Conservation (phyloP, 2,329 filamentous ascomycete genomes). For the Arthrobotrys conoides region DNA sequence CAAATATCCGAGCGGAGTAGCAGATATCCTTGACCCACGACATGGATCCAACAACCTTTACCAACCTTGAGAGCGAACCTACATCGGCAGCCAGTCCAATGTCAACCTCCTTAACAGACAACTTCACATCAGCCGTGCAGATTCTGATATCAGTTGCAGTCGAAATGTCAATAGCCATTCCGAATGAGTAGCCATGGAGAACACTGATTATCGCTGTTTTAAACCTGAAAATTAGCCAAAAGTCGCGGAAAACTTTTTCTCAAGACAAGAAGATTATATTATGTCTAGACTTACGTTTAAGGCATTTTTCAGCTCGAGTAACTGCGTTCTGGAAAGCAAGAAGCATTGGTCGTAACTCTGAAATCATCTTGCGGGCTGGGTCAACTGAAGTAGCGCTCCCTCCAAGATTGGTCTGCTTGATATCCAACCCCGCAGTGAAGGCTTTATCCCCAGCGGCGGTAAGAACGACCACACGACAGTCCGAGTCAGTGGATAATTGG, state of each 20-base stretch:
- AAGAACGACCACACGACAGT: constrained; percentile 82
- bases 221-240: background rate
- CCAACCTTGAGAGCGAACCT: constrained; percentile 80
- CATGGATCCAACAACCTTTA: constrained; percentile 78
- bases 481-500: constrained; percentile 78
- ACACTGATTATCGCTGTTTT: constrained; percentile 81
- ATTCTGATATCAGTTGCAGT: constrained; percentile 80
- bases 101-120: constrained; percentile 85
- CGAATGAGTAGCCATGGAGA: constrained; percentile 81
- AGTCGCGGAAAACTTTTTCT: background rate
- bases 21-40: constrained; percentile 86
- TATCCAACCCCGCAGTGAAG: constrained; percentile 89
- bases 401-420: constrained; percentile 73
- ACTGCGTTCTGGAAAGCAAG: constrained; percentile 85
- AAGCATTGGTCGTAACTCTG: constrained; percentile 77
- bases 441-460: constrained; percentile 85
- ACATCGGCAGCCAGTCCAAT: constrained; percentile 86
- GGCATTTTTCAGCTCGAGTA: constrained; percentile 82
- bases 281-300: constrained; percentile 77
- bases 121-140: constrained; percentile 73
- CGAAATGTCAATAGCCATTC: constrained; percentile 81
- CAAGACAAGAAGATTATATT: background rate
- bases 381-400: constrained; percentile 69
- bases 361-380: constrained; percentile 74
- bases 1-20: constrained; percentile 79